Percentiles rank a stretch among this genome's conserved stretches.
phyloP scores from a whole-genome alignment of 306 rosid genomes.

The Pueraria montana region DNA sequence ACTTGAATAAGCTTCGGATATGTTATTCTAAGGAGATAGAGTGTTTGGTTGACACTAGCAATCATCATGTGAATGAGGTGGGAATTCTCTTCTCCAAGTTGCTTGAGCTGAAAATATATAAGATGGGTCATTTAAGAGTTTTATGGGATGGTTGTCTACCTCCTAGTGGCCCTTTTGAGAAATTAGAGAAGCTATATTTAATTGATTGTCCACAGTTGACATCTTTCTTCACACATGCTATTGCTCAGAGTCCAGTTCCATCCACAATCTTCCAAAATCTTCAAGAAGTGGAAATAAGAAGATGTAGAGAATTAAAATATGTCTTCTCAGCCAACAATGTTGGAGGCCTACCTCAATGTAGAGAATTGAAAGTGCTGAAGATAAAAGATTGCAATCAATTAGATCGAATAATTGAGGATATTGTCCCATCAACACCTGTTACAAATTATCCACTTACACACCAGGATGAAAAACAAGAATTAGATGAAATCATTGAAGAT shows the following conservation, averaged over 20 bases:
- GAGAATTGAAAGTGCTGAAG: background rate
- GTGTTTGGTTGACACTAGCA: constrained; percentile 21
- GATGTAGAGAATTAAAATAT: background rate
- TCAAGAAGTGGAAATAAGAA: background rate
- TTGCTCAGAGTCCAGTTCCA: background rate
- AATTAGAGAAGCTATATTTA: constrained; percentile 12
- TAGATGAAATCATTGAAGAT: no score
- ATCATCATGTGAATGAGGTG: background rate
- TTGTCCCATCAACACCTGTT: background rate
- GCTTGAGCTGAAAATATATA: background rate
- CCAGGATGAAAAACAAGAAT: background rate
- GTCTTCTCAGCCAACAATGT: background rate
- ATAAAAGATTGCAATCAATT: background rate
- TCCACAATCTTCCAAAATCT: constrained; percentile 39
- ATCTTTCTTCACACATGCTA: background rate
- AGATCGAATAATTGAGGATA: constrained; percentile 21
- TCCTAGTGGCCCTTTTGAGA: constrained; percentile 14
- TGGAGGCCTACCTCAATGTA: background rate
- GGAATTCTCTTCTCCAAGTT: constrained; percentile 36
- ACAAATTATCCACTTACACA: no score
- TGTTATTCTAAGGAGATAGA: background rate
- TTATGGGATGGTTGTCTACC: constrained; percentile 18
- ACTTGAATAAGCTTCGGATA: constrained; percentile 15
- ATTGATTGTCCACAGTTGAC: constrained; percentile 7
- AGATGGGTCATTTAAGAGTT: background rate